A percentile compares a stretch with the other conserved stretches of the same genome.
Conservation (phyloP, 2,329 filamentous ascomycete species). For the Penicillium janthinellum region DNA sequence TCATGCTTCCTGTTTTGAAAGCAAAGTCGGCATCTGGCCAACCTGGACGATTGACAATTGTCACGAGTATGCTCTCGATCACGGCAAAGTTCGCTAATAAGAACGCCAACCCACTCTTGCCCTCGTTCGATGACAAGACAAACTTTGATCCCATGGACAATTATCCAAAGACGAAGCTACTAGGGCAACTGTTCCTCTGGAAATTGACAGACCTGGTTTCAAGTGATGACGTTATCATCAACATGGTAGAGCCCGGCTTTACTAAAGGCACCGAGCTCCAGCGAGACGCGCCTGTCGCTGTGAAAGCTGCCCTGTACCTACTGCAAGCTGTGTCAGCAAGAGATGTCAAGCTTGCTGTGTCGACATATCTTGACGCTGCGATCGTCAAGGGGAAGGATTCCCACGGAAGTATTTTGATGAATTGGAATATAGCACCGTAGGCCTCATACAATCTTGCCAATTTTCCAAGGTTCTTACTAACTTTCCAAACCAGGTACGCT, state of each 20-base stretch:
- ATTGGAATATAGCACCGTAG: conserved; percentile 45
- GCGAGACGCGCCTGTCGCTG: conserved; percentile 32
- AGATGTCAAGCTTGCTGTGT: conserved; percentile 44
- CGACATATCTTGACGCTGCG: conserved; percentile 52
- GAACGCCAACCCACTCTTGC: conserved; percentile 7
- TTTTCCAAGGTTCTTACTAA: background rate
- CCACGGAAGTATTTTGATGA: conserved; percentile 55
- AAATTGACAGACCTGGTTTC: conserved; percentile 11
- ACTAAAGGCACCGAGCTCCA: conserved; percentile 48
- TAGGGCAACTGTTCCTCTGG: conserved; percentile 19
- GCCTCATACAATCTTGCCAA: background rate
- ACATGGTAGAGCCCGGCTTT: conserved; percentile 52
- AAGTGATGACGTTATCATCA: conserved; percentile 39
- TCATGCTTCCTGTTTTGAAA: conserved; percentile 25
- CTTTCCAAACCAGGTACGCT: background rate
- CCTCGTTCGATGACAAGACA: conserved; percentile 11
- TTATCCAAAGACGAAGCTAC: conserved; percentile 16
- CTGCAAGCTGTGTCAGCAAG: conserved; percentile 14
- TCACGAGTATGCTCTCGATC: conserved; percentile 13
- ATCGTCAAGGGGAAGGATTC: conserved; percentile 52
- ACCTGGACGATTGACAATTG: conserved; percentile 19
- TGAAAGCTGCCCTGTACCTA: conserved; percentile 2
- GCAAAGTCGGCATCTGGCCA: conserved; percentile 13
- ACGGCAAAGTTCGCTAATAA: conserved; percentile 11
- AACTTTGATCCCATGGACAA: conserved; percentile 12